Percentiles rank a stretch among this genome's conserved stretches.
phyloP scores from a whole-genome alignment of 345 rosid species.

The Salix caprea region DNA sequence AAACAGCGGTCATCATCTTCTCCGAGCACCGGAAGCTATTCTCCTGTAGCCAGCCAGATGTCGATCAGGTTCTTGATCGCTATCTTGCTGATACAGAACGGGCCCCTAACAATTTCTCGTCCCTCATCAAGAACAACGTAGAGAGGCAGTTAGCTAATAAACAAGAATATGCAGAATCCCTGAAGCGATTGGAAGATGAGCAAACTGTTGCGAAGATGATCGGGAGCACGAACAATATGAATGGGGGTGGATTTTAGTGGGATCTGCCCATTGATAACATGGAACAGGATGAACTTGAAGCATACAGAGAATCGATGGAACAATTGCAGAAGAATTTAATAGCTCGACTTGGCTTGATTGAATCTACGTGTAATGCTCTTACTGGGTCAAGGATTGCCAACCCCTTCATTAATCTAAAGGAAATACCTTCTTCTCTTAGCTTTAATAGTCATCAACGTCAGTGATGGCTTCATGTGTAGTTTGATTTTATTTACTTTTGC shows the following conservation, averaged over 20 bases:
- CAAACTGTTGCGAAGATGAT: background rate
- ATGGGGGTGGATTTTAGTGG: background rate
- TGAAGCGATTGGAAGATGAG: background rate
- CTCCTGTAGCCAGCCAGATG: constrained; percentile 9
- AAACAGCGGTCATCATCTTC: constrained; percentile 12
- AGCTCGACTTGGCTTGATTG: background rate
- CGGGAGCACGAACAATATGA: background rate
- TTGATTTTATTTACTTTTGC: too few relatives aligned
- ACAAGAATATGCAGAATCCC: background rate
- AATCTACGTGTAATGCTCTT: background rate
- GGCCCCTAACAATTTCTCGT: background rate
- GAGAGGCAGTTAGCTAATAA: background rate
- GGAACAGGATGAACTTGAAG: constrained; percentile 12
- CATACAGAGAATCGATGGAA: background rate
- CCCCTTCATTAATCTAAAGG: background rate
- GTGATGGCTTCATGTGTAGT: too few relatives aligned
- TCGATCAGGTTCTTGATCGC: constrained; percentile 8
- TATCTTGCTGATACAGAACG: background rate
- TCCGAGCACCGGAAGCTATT: constrained; percentile 10
- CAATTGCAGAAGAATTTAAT: constrained; percentile 9
- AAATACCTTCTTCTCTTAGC: too few relatives aligned
- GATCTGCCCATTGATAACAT: background rate
- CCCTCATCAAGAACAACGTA: background rate
- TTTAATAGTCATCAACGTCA: too few relatives aligned
- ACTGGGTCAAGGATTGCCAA: background rate